A percentile compares a stretch with the other conserved stretches of the same genome.
phyloP scores from a whole-genome alignment of 2,329 filamentous ascomycete species.

The Clarireedia homoeocarpa region DNA sequence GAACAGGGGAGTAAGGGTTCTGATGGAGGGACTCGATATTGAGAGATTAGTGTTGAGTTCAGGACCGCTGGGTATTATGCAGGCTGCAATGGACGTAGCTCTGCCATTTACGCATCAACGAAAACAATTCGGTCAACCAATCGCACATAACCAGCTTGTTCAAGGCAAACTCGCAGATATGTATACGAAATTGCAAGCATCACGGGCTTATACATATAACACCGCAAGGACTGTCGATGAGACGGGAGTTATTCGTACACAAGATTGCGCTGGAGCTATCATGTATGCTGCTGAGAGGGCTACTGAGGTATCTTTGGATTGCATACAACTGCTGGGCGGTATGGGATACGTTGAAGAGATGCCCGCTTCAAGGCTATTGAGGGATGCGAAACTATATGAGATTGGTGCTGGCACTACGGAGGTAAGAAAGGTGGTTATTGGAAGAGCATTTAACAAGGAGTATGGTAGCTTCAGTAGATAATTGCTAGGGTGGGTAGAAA shows the following conservation, averaged over 20 bases:
- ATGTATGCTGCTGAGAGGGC: conserved; percentile 87
- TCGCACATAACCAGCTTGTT: conserved; percentile 87
- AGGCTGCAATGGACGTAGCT: conserved; percentile 75
- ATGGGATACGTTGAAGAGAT: conserved; percentile 98
- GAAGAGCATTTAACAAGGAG: conserved; percentile 35
- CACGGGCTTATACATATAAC: conserved; percentile 77
- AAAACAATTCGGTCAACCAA: conserved; percentile 78
- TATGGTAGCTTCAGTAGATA: conserved; percentile 19
- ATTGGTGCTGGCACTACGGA: conserved; percentile 96
- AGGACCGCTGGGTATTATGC: conserved; percentile 90
- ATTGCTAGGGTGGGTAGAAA: neutral
- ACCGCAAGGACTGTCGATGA: conserved; percentile 78
- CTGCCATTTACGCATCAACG: conserved; percentile 85
- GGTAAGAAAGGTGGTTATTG: conserved; percentile 89
- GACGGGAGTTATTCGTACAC: conserved; percentile 62
- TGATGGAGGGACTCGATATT: conserved; percentile 95
- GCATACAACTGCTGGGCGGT: conserved; percentile 85
- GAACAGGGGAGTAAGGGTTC: conserved; percentile 76
- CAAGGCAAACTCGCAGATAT: conserved; percentile 94
- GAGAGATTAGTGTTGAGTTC: conserved; percentile 88
- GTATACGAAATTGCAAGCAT: conserved; percentile 87
- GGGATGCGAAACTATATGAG: conserved; percentile 79
- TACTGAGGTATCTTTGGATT: conserved; percentile 78
- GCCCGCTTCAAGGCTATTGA: conserved; percentile 73
- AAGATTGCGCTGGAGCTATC: conserved; percentile 92